A percentile compares a stretch with the other conserved stretches of the same genome.
Conservation (phyloP, 73 alveolate genomes). For the Paraurostyla sp. region DNA sequence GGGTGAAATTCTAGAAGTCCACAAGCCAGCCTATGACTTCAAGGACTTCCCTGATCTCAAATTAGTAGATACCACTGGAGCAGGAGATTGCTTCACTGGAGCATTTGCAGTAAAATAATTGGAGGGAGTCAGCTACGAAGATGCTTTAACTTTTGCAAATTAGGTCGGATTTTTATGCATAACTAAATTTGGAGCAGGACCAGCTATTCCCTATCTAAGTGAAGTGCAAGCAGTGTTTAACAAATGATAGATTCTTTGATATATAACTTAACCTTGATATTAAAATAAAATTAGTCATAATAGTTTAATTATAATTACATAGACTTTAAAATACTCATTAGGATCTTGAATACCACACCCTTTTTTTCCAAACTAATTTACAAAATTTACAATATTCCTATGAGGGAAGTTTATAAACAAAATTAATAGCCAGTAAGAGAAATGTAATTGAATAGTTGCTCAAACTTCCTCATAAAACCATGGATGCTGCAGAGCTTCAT, state of each 20-base stretch:
- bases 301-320: background rate
- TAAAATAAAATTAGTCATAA: background rate
- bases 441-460: background rate
- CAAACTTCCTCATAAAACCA: slow-evolving; percentile 57
- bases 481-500: slow-evolving; percentile 74
- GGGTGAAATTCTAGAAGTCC: background rate
- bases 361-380: too few relatives aligned
- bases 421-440: too few relatives aligned
- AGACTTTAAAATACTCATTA: too few relatives aligned
- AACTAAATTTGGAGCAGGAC: slow-evolving; percentile 77
- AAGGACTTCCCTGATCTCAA: slow-evolving; percentile 46
- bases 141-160: slow-evolving; percentile 64
- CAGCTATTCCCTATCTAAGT: slow-evolving; percentile 62
- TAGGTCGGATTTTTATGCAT: slow-evolving; percentile 74
- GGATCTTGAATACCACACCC: background rate
- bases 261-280: background rate
- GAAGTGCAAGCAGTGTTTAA: slow-evolving; percentile 30
- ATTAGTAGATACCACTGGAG: slow-evolving; percentile 81
- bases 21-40: background rate
- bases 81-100: slow-evolving; percentile 80
- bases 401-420: too few relatives aligned
- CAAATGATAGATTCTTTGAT: background rate
- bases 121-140: slow-evolving; percentile 26
- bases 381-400: too few relatives aligned
- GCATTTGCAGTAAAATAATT: slow-evolving; percentile 67